Percentiles rank a stretch among this genome's conserved stretches.
Evolutionary conservation across 352 stramenopile genomes (phyloP).

Genomic region (Phytophthora lateralis): DNA sequence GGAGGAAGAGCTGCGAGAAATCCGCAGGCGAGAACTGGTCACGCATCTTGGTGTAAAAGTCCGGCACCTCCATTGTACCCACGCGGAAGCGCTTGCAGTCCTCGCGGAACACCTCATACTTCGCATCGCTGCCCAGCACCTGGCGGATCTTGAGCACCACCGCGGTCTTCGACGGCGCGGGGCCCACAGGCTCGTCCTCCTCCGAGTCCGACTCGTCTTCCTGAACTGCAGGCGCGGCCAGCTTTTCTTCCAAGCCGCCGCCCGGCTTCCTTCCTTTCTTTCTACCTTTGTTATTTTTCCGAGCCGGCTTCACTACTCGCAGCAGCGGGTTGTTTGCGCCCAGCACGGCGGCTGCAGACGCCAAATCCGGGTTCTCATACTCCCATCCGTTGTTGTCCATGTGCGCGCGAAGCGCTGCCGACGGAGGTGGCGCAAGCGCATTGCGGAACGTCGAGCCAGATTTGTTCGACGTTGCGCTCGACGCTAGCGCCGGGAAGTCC

Average conservation of each 20-base stretch:
- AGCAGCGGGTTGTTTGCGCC: slow-evolving; percentile 85
- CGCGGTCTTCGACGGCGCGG: slow-evolving; percentile 66
- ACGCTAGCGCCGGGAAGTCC: slow-evolving; percentile 70
- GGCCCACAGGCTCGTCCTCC: slow-evolving; percentile 35
- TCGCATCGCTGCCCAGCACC: slow-evolving; percentile 74
- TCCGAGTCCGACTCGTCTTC: slow-evolving; percentile 50
- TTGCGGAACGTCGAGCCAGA: slow-evolving; percentile 62
- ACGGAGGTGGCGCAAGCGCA: slow-evolving; percentile 68
- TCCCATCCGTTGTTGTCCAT: slow-evolving; percentile 75
- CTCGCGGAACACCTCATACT: slow-evolving; percentile 86
- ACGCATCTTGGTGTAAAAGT: slow-evolving; percentile 79
- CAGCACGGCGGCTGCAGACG: slow-evolving; percentile 64
- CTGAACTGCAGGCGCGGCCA: slow-evolving; percentile 19
- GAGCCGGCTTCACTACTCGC: slow-evolving; percentile 75
- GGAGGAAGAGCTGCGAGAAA: slow-evolving; percentile 80
- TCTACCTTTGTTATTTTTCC: slow-evolving; percentile 73
- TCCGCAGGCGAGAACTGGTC: slow-evolving; percentile 61
- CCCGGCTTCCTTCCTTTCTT: slow-evolving; percentile 38
- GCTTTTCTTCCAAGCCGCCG: slow-evolving; percentile 62
- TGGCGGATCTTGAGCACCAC: slow-evolving; percentile 82
- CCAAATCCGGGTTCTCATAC: slow-evolving; percentile 65
- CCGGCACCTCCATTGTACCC: slow-evolving; percentile 56
- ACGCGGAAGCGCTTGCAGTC: slow-evolving; percentile 75
- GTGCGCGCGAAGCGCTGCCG: slow-evolving; percentile 73
- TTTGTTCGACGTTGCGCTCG: slow-evolving; percentile 26